Conservation (phyloP, 768 basidiomycete genomes). For the Suillus subluteus region DNA sequence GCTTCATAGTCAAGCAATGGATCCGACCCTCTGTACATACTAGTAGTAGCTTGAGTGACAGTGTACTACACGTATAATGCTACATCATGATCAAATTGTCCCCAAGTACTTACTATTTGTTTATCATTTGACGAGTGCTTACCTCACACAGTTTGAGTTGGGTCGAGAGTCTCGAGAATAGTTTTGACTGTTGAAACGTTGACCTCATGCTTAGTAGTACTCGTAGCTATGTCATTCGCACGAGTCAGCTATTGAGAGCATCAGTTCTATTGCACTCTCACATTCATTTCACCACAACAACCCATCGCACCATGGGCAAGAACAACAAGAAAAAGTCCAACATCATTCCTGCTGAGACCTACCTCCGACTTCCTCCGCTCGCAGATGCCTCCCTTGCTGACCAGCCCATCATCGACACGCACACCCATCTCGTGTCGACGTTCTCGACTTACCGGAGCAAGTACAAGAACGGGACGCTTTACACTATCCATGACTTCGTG, state of each 20-base stretch:
- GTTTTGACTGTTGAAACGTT: background rate
- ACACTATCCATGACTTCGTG: conserved; percentile 71
- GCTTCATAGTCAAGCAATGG: background rate
- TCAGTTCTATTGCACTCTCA: conserved; percentile 14
- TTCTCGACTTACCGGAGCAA: conserved; percentile 62
- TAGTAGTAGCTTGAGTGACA: background rate
- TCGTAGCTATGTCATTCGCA: conserved; percentile 10
- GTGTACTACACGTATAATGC: background rate
- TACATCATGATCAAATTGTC: background rate
- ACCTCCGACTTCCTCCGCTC: conserved; percentile 38
- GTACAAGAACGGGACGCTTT: conserved; percentile 60
- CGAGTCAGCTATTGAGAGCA: conserved; percentile 3
- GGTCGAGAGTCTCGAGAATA: background rate
- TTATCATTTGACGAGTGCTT: background rate
- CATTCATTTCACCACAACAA: conserved; percentile 44
- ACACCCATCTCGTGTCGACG: conserved; percentile 82
- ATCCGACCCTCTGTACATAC: background rate
- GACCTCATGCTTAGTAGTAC: conserved; percentile 6
- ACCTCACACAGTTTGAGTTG: background rate
- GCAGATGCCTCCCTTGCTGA: conserved; percentile 15
- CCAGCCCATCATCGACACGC: conserved; percentile 73
- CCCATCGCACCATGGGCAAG: conserved; percentile 45
- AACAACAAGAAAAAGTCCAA: conserved; percentile 35
- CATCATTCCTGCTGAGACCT: conserved; percentile 33
- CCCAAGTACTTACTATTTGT: background rate